Evolutionary conservation across 2,329 filamentous ascomycete species (phyloP), one percentile per base, ranked within the genome.

Genomic region (Talaromyces sp.): DNA sequence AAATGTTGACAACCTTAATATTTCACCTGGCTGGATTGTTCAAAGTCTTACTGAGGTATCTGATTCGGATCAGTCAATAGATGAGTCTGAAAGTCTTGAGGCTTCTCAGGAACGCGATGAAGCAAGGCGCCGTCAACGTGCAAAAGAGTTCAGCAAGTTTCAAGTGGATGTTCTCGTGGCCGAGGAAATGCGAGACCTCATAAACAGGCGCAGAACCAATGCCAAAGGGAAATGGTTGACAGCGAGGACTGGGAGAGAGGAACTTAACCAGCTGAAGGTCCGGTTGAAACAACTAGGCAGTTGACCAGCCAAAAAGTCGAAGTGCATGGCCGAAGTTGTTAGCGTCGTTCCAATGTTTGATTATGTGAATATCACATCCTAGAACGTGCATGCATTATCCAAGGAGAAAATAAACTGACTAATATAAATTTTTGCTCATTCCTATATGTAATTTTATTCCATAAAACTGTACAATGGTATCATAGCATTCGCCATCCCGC

Each of bases 1-100:
- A 52, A 71, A 75, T 48, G 59, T 80, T 10, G 70, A 75, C 42
- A 75, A 66, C 58, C 58, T 80, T 24, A 65, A 72, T 6, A 61
- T 80, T 4, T 69, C 70, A 4, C 71, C 75, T 4, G 77, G 76
- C 1, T 77, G 46, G 10, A 4, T 14, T 10, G 3, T 33, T 8
- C 8, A 46, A 6, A 4, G 7, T 6, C 29, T 17, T 35, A 8
- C 22, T 42, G 24, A 9, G 16, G 14, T 9, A 42, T 8, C 22
- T 16, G 10, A 6, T 29, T 10, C 22, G n/a, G 14, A 22, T 9
- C 24, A 27, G 24, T 27, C 24, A 27, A 5, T 9, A 27, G 24
- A 27, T 9, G 24, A 27, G 24, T 9, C 9, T 9, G 24, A 27
- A 9, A 27, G 24, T 9, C 9, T 27, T 9, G 24, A 27, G 24